These are phyloP conservation scores for Fusarium nematophilum DNA, from an alignment of 2,329 filamentous ascomycete genomes.

Conservation along the genomic window DNA sequence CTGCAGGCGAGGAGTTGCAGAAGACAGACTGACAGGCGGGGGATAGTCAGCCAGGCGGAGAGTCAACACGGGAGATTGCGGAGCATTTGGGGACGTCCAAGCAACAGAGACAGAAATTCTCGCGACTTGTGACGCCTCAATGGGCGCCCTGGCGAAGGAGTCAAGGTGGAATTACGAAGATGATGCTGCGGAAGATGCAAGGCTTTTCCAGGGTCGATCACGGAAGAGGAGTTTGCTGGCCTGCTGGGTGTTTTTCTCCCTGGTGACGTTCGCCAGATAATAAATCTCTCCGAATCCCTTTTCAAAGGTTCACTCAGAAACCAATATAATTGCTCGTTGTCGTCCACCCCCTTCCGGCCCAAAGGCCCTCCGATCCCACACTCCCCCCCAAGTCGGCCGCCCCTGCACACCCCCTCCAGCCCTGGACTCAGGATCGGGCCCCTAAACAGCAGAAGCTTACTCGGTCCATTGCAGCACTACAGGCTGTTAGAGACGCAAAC, in stretches of 20 bases:
- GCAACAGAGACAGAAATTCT: neutral
- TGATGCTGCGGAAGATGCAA: too few relatives aligned
- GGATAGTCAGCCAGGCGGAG: neutral
- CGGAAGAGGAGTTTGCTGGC: too few relatives aligned
- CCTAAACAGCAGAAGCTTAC: neutral
- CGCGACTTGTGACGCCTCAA: neutral
- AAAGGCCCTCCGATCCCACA: neutral
- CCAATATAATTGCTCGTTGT: neutral
- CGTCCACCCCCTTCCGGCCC: neutral
- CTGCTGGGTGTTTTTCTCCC: too few relatives aligned
- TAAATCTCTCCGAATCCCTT: neutral
- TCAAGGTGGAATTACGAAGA: too few relatives aligned
- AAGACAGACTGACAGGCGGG: too few relatives aligned
- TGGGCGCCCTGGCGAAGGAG: too few relatives aligned
- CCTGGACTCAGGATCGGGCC: too few relatives aligned
- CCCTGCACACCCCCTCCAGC: too few relatives aligned
- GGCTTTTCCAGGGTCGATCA: too few relatives aligned
- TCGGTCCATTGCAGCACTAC: neutral
- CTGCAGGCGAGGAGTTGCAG: neutral
- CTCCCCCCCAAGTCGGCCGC: slow-evolving; percentile 27
- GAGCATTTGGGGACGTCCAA: neutral
- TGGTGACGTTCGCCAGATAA: neutral
- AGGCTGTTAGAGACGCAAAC: slow-evolving; percentile 6
- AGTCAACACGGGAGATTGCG: slow-evolving; percentile 3
- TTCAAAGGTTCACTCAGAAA: too few relatives aligned